Percentiles rank a stretch among this genome's conserved stretches.
Evolutionary conservation across 345 rosid genomes (phyloP).

Genomic region (Linum trigynum): DNA sequence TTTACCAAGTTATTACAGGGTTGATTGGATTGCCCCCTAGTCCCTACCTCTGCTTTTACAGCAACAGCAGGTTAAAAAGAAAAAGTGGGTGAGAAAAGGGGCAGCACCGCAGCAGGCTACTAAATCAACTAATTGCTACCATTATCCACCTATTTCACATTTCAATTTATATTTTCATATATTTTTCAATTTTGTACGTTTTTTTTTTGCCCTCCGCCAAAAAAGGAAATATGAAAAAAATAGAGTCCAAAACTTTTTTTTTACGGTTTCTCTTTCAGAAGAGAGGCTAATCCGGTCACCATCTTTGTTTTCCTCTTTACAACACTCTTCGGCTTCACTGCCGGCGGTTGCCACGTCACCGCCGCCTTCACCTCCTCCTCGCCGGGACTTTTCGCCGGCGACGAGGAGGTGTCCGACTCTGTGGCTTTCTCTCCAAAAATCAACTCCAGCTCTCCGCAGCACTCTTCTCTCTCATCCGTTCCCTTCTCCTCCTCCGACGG

Average conservation of each 20-base stretch:
- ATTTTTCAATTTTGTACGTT: constrained; percentile 21
- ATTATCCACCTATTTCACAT: not conserved
- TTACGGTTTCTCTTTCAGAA: constrained; percentile 63
- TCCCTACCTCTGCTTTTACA: too few relatives aligned
- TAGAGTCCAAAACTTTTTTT: constrained; percentile 31
- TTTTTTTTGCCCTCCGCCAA: constrained; percentile 17
- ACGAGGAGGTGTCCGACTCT: constrained; percentile 2
- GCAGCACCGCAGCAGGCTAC: not conserved
- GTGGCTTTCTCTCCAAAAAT: constrained; percentile 44
- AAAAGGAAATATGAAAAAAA: constrained; percentile 10
- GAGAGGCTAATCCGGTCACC: constrained; percentile 84
- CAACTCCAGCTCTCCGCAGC: constrained; percentile 45
- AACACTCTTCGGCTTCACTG: constrained; percentile 40
- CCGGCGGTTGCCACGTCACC: constrained; percentile 50
- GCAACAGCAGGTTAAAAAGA: not conserved
- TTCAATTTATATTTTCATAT: not conserved
- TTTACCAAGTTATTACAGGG: not conserved
- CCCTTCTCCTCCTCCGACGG: not conserved
- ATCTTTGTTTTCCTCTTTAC: constrained; percentile 50
- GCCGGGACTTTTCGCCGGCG: constrained; percentile 12
- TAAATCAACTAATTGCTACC: not conserved
- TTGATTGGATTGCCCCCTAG: too few relatives aligned
- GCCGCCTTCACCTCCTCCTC: constrained; percentile 7
- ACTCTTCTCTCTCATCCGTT: constrained; percentile 6
- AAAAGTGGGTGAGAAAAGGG: not conserved